These are phyloP conservation scores for Mucor indicus DNA, from an alignment of 371 early-diverging fungal genomes.

Conservation along the genomic window DNA sequence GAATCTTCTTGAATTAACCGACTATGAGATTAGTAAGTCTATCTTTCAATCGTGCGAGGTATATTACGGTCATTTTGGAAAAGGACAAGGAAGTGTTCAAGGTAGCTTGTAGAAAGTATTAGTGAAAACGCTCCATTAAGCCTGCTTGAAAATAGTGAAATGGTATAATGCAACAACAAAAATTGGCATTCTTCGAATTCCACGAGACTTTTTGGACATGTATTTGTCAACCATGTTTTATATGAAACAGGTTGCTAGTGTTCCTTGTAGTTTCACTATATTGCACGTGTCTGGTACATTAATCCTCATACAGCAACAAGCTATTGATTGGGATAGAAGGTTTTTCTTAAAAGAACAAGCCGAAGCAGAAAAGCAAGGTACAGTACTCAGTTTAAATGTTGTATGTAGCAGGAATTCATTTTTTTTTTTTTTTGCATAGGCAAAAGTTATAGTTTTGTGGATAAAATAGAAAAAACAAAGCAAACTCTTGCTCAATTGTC, in stretches of 20 bases:
- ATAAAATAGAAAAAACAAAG: conserved; percentile 25
- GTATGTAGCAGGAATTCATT: not conserved
- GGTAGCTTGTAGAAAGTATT: conserved; percentile 9
- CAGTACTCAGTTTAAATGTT: not conserved
- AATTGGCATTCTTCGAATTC: conserved; percentile 36
- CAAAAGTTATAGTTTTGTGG: conserved; percentile 16
- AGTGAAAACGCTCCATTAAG: not conserved
- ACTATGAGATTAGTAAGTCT: conserved; percentile 13
- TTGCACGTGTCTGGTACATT: conserved; percentile 40
- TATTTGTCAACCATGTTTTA: conserved; percentile 35
- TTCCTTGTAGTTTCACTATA: conserved; percentile 29
- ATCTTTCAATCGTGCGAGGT: conserved; percentile 25
- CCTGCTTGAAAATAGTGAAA: conserved; percentile 24
- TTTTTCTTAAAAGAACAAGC: conserved; percentile 32
- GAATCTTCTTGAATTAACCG: conserved; percentile 18
- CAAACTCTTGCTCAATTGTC: conserved; percentile 4
- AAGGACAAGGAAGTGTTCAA: conserved; percentile 24
- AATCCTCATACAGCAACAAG: conserved; percentile 33
- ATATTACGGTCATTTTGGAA: conserved; percentile 40
- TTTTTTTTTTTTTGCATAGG: conserved; percentile 3
- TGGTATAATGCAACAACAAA: conserved; percentile 40
- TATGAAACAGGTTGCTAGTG: conserved; percentile 28
- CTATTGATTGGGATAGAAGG: conserved; percentile 32
- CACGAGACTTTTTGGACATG: conserved; percentile 38
- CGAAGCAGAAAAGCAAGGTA: conserved; percentile 29